Evolutionary conservation across 345 rosid species (phyloP), one percentile per base, ranked within the genome.

Genomic region (Melastoma malabathricum): DNA sequence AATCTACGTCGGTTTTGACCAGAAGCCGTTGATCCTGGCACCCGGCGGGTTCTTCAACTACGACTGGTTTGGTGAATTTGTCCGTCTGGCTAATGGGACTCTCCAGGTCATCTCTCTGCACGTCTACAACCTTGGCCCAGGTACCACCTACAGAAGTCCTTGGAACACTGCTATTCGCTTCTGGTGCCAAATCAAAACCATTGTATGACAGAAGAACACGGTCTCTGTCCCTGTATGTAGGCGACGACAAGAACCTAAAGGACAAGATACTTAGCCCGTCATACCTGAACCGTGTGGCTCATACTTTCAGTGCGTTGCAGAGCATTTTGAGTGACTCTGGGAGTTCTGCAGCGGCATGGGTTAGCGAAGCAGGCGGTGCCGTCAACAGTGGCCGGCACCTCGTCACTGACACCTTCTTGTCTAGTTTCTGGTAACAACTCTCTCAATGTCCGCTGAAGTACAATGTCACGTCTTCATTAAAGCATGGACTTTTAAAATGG

Each of bases 301-400:
- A 52, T 10, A 17, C 69, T 25, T 68, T 75, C 54, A 56, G 68
- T 1, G 27, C 38, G 38, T 74, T 77, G 46, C 64, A 61, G 48
- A 23, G 56, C 15, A 68, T 77, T 61, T 54, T 81, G 47, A 65
- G 63, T 59, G 60, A 45, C 10, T 48, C 77, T 0, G 54, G 62
- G 45, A 68, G 70, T 56, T 47, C 57, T 19, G 75, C 81, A 4
- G 77, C 72, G 34, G 77, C 83, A 39, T 77, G 87, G 83, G 76
- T 77, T 50, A 74, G 87, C 14, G 84, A 81, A 61, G 79, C 83
- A 18, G 83, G 87, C 5, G 87, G 79, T 43, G 83, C 81, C 23
- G 68, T 60, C 53, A 73, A 65, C 61, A 52, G 87, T 4, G 83
- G 83, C 52, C 72, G 6, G 19, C 66, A 72, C 64, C 75, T 56